These are phyloP conservation scores for Turnera subulata DNA, from an alignment of 345 rosid genomes.

Conservation along the genomic window DNA sequence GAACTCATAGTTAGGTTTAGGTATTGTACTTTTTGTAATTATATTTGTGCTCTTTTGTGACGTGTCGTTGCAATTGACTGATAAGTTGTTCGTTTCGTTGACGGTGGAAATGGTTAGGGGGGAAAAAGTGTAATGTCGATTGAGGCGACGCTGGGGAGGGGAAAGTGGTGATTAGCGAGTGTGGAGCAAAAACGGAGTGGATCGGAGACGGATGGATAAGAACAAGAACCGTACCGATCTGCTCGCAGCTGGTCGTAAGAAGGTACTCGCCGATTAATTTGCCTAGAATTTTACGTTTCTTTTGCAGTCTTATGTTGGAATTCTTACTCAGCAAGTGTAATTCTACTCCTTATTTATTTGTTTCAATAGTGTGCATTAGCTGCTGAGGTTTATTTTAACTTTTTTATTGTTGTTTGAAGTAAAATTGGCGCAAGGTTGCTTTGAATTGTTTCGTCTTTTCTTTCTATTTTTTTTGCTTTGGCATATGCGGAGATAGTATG, in stretches of 20 bases:
- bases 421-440: no score
- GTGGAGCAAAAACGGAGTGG: conserved; percentile 28
- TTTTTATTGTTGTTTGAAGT: no score
- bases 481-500: no score
- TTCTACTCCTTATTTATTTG: no score
- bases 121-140: conserved; percentile 34
- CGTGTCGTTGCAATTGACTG: no score
- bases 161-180: conserved; percentile 26
- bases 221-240: conserved; percentile 83
- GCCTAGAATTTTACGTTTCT: not conserved
- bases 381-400: no score
- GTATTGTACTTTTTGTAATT: not conserved
- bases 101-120: conserved; percentile 9
- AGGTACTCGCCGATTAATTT: conserved; percentile 34
- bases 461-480: no score
- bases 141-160: conserved; percentile 22
- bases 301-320: no score
- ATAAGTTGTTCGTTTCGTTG: not conserved
- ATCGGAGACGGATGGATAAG: conserved; percentile 64
- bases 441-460: no score
- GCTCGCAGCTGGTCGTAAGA: conserved; percentile 91
- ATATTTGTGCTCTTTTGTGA: not conserved
- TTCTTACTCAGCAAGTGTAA: no score
- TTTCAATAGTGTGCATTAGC: no score
- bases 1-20: not conserved